phyloP scores from a whole-genome alignment of 805 yeast genomes.

The Candida mattraensis region DNA sequence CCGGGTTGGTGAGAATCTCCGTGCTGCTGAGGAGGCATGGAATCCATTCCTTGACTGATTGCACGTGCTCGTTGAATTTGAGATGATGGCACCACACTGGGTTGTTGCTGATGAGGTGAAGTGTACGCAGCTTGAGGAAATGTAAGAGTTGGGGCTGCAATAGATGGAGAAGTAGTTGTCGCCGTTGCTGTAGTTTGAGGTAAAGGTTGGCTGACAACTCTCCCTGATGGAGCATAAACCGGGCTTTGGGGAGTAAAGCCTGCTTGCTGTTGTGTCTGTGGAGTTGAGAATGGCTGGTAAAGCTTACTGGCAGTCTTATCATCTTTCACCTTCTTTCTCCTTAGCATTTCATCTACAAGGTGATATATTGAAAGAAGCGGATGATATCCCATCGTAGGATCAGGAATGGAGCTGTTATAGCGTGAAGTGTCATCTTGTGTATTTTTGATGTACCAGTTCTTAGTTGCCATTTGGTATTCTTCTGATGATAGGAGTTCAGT shows the following conservation, averaged over 20 bases:
- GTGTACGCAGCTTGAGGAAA: slow-evolving; percentile 46
- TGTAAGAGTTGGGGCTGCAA: slow-evolving; percentile 30
- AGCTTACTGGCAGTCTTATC: slow-evolving; percentile 37
- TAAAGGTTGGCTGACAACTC: slow-evolving; percentile 28
- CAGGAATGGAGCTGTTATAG: slow-evolving; percentile 41
- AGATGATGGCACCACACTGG: slow-evolving; percentile 23
- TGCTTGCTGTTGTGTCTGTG: slow-evolving; percentile 17
- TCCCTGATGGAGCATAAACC: slow-evolving; percentile 17
- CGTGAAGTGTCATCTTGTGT: slow-evolving; percentile 28
- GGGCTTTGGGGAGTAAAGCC: slow-evolving; percentile 15
- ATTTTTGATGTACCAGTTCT: slow-evolving; percentile 56
- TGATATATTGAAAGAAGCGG: slow-evolving; percentile 86
- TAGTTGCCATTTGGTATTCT: slow-evolving; percentile 61
- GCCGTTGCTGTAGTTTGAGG: slow-evolving; percentile 27
- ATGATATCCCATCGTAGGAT: slow-evolving; percentile 85
- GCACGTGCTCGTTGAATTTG: slow-evolving; percentile 20
- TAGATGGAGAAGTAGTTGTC: slow-evolving; percentile 38
- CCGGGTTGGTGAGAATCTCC: slow-evolving; percentile 18
- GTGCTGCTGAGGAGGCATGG: slow-evolving; percentile 21
- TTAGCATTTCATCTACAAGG: slow-evolving; percentile 80
- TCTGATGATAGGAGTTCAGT: slow-evolving; percentile 58
- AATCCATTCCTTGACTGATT: slow-evolving; percentile 10
- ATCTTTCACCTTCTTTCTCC: slow-evolving; percentile 64
- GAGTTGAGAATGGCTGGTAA: slow-evolving; percentile 14
- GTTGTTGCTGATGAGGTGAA: slow-evolving; percentile 33